Percentiles rank a stretch among this genome's conserved stretches.
These are phyloP conservation scores for Boletus rubroflammeus DNA, from an alignment of 768 basidiomycete genomes.

Conservation along the genomic window DNA sequence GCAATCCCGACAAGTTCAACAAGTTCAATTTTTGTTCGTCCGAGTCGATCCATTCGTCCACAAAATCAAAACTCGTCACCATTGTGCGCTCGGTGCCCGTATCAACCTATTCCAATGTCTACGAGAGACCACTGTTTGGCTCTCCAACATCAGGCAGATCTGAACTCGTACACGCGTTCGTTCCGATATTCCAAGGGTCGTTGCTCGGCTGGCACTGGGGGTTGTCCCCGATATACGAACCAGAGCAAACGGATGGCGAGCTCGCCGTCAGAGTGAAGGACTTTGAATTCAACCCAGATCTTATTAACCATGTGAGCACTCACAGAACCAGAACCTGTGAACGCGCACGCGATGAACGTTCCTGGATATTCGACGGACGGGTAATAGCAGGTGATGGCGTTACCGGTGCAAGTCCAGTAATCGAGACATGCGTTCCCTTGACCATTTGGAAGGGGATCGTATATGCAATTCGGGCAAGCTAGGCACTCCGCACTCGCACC, in stretches of 20 bases:
- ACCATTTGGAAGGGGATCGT: background rate
- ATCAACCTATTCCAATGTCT: background rate
- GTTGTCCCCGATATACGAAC: conserved; percentile 1
- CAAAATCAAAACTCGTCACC: background rate
- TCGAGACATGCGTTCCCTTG: conserved; percentile 5
- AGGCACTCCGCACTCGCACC: background rate
- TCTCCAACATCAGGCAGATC: conserved; percentile 7
- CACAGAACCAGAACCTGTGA: background rate
- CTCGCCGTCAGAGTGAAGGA: background rate
- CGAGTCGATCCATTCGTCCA: background rate
- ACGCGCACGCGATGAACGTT: conserved; percentile 9
- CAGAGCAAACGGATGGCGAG: conserved; percentile 4
- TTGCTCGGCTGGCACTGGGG: background rate
- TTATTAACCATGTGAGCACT: background rate
- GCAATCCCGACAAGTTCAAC: no score
- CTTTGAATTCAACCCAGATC: background rate
- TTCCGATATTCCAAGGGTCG: conserved; percentile 2
- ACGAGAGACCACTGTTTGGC: conserved; percentile 2
- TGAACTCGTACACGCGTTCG: background rate
- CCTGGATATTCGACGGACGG: conserved; percentile 9
- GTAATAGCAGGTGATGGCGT: conserved; percentile 9
- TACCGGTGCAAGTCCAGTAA: conserved; percentile 8
- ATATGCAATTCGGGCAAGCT: conserved; percentile 3
- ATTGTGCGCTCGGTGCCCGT: background rate
- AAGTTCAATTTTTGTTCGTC: background rate